Evolutionary conservation across 2,329 filamentous ascomycete genomes (phyloP).

Genomic region (Botrytis galanthina): DNA sequence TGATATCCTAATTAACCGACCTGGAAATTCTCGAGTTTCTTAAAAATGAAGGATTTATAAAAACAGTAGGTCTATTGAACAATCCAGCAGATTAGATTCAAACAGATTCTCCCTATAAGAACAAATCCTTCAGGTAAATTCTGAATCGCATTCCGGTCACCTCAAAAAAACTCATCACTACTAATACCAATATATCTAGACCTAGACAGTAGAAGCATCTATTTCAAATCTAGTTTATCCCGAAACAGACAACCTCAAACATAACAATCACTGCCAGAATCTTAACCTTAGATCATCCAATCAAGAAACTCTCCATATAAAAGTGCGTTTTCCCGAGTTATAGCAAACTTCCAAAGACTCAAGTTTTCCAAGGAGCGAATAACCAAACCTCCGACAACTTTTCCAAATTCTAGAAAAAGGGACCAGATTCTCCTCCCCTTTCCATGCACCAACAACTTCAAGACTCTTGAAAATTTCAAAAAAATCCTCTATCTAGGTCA

Average conservation of each 20-base stretch:
- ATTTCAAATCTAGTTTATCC: not conserved
- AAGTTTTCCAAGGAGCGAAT: not conserved
- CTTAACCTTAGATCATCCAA: not conserved
- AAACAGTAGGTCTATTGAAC: no score
- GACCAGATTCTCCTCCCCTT: not conserved
- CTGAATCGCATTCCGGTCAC: not conserved
- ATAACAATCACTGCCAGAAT: not conserved
- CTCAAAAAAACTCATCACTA: not conserved
- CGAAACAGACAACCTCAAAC: not conserved
- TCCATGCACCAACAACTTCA: not conserved
- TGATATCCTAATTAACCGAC: no score
- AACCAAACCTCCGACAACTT: not conserved
- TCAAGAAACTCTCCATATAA: not conserved
- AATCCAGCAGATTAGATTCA: no score
- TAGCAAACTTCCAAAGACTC: no score
- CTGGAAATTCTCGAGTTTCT: no score
- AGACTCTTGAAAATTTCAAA: not conserved
- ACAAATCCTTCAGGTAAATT: not conserved
- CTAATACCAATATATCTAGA: not conserved
- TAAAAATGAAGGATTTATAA: no score
- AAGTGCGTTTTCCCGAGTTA: not conserved
- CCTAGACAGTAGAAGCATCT: not conserved
- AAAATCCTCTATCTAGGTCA: not conserved
- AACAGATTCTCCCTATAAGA: not conserved
- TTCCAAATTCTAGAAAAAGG: not conserved